phyloP scores from a whole-genome alignment of 1,284 basidiomycete genomes.

The Albatrellus sp. region DNA sequence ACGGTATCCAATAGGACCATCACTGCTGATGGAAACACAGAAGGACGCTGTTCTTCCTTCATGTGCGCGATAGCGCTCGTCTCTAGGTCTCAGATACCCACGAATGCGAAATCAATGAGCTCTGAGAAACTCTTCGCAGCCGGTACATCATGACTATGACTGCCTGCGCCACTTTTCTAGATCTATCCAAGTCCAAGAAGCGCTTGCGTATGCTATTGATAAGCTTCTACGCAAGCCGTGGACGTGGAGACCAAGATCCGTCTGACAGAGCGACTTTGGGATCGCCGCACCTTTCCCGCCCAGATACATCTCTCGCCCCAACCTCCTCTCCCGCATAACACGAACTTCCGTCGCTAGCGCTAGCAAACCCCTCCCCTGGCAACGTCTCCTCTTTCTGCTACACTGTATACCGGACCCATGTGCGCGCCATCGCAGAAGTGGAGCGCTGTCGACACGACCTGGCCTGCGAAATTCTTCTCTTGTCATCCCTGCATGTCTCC shows the following conservation, averaged over 20 bases:
- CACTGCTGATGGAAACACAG: too few relatives aligned
- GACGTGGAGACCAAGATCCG: not conserved
- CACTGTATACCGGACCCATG: not conserved
- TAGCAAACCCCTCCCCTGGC: conserved; percentile 28
- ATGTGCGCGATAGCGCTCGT: too few relatives aligned
- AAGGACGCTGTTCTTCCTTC: too few relatives aligned
- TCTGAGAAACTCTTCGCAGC: too few relatives aligned
- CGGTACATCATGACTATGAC: too few relatives aligned
- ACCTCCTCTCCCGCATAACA: conserved; percentile 26
- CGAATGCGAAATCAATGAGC: too few relatives aligned
- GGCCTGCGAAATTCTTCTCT: conserved; percentile 34
- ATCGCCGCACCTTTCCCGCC: too few relatives aligned
- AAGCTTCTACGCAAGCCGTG: not conserved
- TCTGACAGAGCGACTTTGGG: too few relatives aligned
- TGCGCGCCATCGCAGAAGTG: conserved; percentile 30
- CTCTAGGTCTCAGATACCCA: too few relatives aligned
- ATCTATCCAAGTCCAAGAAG: not conserved
- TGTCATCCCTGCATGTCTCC: conserved; percentile 32
- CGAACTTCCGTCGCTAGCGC: conserved; percentile 4
- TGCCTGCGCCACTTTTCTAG: too few relatives aligned
- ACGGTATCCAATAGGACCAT: too few relatives aligned
- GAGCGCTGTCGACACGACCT: conserved; percentile 45
- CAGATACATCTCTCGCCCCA: conserved; percentile 62
- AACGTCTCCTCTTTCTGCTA: not conserved
- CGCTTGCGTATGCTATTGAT: not conserved